phyloP scores from a whole-genome alignment of 306 rosid genomes.

The Geum urbanum region DNA sequence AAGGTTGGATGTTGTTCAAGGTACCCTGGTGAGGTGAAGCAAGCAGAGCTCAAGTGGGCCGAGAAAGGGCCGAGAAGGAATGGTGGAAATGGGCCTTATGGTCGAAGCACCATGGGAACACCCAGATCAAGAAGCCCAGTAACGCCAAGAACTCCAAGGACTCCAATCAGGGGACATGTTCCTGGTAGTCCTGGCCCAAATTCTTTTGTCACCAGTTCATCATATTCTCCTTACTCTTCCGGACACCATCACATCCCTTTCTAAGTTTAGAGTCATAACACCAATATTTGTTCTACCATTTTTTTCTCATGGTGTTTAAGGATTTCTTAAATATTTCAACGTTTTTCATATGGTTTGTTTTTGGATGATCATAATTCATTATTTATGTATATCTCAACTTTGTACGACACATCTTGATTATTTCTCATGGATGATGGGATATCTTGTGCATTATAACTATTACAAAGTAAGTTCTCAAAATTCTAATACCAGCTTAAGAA shows the following conservation, averaged over 20 bases:
- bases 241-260: conserved; percentile 45
- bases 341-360: conserved; percentile 10
- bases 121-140: conserved; percentile 37
- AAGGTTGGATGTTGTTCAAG: conserved; percentile 48
- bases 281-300: not conserved
- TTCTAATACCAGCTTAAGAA: not conserved
- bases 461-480: not conserved
- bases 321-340: not conserved
- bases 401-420: not conserved
- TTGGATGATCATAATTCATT: not conserved
- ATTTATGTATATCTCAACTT: not conserved
- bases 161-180: conserved; percentile 18
- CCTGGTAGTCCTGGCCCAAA: conserved; percentile 20
- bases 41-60: conserved; percentile 66
- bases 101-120: conserved; percentile 25
- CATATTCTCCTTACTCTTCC: conserved; percentile 42
- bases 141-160: conserved; percentile 24
- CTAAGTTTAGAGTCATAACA: not conserved
- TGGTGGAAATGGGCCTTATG: conserved; percentile 31
- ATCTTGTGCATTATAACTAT: not conserved
- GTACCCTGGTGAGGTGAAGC: conserved; percentile 52
- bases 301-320: not conserved
- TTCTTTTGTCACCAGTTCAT: conserved; percentile 43
- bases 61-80: conserved; percentile 72
- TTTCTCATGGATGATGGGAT: not conserved